Evolutionary conservation across 495 filamentous ascomycete genomes (phyloP), one percentile per base, ranked within the genome.

Genomic region (Aspergillus heteromorphus): DNA sequence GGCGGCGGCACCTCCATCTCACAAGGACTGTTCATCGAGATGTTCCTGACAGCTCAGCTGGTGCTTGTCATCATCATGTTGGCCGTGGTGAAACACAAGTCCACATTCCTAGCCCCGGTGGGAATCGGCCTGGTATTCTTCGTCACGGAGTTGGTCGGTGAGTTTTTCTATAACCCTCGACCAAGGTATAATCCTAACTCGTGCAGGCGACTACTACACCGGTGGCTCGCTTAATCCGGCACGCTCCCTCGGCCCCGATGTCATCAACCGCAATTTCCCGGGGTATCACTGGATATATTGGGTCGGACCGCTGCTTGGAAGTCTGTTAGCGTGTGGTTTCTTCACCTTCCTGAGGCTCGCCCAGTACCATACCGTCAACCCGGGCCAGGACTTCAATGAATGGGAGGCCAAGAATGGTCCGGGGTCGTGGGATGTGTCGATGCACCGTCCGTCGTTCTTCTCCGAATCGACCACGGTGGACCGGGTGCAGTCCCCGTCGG

Each of bases 41-140:
- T 87, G 73, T 86, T 95, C 56, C 76, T 92, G 11, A 93, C 89
- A 0, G 80, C 86, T 1, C 80, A 90, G 66, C 71, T 95, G 27
- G 82, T 91, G 17, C 83, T 92, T 51, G 79, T 87, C 6, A 85
- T 92, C 29, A 87, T 92, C 70, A 89, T 95, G 80, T 70, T 93
- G 45, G 89, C 89, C 2, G 85, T 83, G 14, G 88, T 92, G 67
- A 93, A 92, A 70, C 87, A 91, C 66, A 86, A 87, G 60, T 83
- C 76, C 5, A 93, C 90, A 0, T 91, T 81, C 59, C 72, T 91
- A 11, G 90, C 90, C 0, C 89, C 89, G 0, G 76, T 92, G 2
- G 89, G 81, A 0, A 92, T 95, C 57, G 90, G 88, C 4, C 57
- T 88, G 19, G 71, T 85, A 0, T 79, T 93, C 34, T 88, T 91